Evolutionary conservation across 768 basidiomycete genomes (phyloP), one percentile per base, ranked within the genome.

Genomic region (Auriscalpium vulgare): DNA sequence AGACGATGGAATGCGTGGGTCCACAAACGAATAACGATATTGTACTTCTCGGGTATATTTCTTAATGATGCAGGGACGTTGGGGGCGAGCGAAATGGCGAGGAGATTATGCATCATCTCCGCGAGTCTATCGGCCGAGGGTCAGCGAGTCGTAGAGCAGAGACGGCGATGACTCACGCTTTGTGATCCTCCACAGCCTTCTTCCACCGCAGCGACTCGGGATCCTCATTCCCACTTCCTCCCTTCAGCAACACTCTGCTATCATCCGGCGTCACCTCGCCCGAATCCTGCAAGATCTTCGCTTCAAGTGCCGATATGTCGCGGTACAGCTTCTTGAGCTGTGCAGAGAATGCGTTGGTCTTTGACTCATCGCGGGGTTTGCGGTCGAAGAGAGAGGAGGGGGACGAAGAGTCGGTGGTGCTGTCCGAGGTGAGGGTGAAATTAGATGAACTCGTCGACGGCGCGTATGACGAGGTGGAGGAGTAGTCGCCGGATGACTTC

Each of bases 21-120:
- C 97, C 97, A 98, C 0, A 98, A 78, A 10, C 95, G 83, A 43
- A 86, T 84, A 58, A 95, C 90, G 64, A 98, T 95, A 71, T 97
- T 97, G 75, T 97, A 98, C 65, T 94, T 95, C 40, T 81, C 83
- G 0, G 95, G 92, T 50, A 98, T 89, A 56, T 87, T 84, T 47
- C 93, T 87, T 1, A 97, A 74, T 0, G 93, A 94, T 0, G 89
- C 84, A 0, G 97, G 95, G 0, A 95, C 86, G 10, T 82, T 82
- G 1, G 94, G 91, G 2, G 94, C 85, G 40, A 91, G 80, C 0
- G 93, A 90, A 1, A 95, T 82, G 40, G 84, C 79, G 53, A 99
- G 80, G 29, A 99, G 81, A 57, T 89, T 86, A 70, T 94, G 92
- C 62, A 95, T 91, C 57, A 83, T 80, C 62, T 98, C 95, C 0